Base-by-base conservation (phyloP, 192 early-diverging fungal species). In the Gigaspora rosea region DNA sequence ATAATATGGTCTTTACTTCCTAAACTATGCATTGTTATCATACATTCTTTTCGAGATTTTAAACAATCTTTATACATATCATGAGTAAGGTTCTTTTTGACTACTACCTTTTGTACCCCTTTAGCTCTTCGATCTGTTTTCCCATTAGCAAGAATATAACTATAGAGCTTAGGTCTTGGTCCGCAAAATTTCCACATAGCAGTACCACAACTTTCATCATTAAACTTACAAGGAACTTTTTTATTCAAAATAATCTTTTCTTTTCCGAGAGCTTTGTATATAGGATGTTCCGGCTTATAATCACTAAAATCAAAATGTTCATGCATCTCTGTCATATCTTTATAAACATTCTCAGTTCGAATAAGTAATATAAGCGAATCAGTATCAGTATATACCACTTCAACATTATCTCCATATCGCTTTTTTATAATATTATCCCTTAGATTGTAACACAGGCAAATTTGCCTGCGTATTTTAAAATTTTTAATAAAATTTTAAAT, bases 1-100 rank as follows among this genome's bases (percentile, higher is more conserved):
- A 63, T 63, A 63, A 63, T 35, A 63, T 63, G 62, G 35, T 63
- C 62, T 63, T 63, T 63, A 63, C 62, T 63, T 63, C 62, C 62
- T 63, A 63, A 63, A 10, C 62, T 22, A 63, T 63, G 62, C 20
- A 63, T 63, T 63, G 62, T 63, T 63, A 63, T 11, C 11, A 27
- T 69, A 1, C 4, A 50, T 50, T 47, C 67, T 69, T 22, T n/a
- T 69, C 10, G 41, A 3, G 41, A 47, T 69, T 69, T 46, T 27
- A 46, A 69, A n/a, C 67, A 46, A 50, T 46, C 20, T 1, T 46
- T 18, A 35, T 22, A 46, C 59, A 35, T 62, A 62, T 62, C 32
- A 63, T 63, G 20, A 22, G 62, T 63, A 63, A 63, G 62, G 20
- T 63, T 63, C 35, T 63, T 63, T 35, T 63, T 63, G 12, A 63